Evolutionary conservation across 768 basidiomycete genomes (phyloP), one percentile per base, ranked within the genome.

Genomic region (Boletus vermiculosoides): DNA sequence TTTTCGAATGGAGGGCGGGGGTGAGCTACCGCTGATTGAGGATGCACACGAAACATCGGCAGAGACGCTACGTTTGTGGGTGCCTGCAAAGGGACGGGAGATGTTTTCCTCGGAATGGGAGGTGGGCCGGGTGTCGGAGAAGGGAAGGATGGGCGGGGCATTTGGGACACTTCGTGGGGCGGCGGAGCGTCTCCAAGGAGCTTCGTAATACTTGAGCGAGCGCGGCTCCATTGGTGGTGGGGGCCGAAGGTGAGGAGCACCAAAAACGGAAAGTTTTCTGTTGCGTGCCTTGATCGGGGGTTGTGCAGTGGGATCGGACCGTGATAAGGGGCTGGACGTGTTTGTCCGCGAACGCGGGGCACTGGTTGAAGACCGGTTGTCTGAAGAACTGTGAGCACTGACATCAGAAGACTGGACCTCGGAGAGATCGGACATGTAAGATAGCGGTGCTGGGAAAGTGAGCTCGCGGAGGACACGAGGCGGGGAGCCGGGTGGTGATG

Each of bases 401-500:
- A 55, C 20, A 47, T 60, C 60, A 8, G 63, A 54, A 15, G 57
- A 11, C 8, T 48, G 56, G 22, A 33, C 42, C 20, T 68, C 60
- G n/a, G 57, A 41, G 12, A 58, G 28, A 23, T 73, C 64, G 6
- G 69, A 60, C 3, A 48, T 56, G 58, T 80, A 83, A 15, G 85
- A 85, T 5, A 92, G 76, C 0, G 90, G 90, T 7, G 87, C 82
- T 23, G 90, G 90, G 69, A 92, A 91, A 10, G 79, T 82, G 55
- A 92, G 79, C 60, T 89, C 83, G 45, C 84, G 76, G 39, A 76
- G 68, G 39, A 58, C 69, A 56, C 70, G 66, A 65, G 68, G 68
- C 56, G 71, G 67, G 1, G 65, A 62, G 33, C 59, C 55, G 46
- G 63, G 49, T 5, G 65, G 62, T 0, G 45, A 62, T 13, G 62